Conservation (phyloP, 345 rosid species). For the Boechera divaricarpa region DNA sequence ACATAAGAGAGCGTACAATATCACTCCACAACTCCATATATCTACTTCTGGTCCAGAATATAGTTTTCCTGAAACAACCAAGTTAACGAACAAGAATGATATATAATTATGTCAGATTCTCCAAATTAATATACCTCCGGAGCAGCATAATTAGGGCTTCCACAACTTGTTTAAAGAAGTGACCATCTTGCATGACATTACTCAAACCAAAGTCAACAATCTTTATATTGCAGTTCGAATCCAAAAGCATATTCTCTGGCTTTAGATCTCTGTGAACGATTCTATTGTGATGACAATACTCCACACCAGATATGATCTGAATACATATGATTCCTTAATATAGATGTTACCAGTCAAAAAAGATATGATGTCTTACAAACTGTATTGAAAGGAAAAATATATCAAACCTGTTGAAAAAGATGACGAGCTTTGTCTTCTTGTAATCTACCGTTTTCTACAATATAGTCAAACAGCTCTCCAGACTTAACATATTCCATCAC, state of each 20-base stretch:
- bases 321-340: no score
- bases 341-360: no score
- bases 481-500: constrained; percentile 85
- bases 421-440: not conserved
- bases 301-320: constrained; percentile 72
- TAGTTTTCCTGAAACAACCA: constrained; percentile 44
- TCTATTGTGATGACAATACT: constrained; percentile 79
- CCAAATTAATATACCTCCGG: constrained; percentile 47
- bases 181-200: constrained; percentile 85
- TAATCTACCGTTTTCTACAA: constrained; percentile 73
- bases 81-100: not conserved
- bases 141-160: constrained; percentile 96
- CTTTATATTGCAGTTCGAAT: constrained; percentile 73
- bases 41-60: constrained; percentile 63
- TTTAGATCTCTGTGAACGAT: constrained; percentile 91
- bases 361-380: no score
- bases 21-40: constrained; percentile 96
- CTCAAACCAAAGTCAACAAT: constrained; percentile 95
- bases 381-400: no score
- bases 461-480: constrained; percentile 88
- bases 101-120: not conserved
- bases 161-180: constrained; percentile 84
- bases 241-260: constrained; percentile 88
- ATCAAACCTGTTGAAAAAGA: no score
- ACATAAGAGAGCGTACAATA: constrained; percentile 80